Percentiles rank a stretch among this genome's conserved stretches.
phyloP scores from a whole-genome alignment of 352 stramenopile genomes.

The Pythium myriotylum region DNA sequence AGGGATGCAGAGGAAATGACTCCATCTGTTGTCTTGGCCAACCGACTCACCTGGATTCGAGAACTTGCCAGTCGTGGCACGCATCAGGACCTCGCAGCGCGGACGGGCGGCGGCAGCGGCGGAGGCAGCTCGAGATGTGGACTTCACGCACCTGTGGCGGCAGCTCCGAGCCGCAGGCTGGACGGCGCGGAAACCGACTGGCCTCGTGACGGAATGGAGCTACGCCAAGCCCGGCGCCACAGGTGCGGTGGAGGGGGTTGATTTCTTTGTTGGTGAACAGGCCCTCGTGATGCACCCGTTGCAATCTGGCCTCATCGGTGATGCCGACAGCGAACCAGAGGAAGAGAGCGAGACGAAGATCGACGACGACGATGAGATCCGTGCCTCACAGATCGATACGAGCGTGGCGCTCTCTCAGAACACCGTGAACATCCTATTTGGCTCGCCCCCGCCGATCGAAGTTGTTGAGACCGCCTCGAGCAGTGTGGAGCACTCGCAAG shows the following conservation, averaged over 20 bases:
- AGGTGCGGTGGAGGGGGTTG: neutral
- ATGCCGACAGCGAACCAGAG: too few relatives aligned
- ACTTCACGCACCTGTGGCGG: slow-evolving; percentile 2
- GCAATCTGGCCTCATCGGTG: too few relatives aligned
- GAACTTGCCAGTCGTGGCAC: too few relatives aligned
- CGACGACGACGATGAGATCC: neutral
- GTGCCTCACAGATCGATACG: neutral
- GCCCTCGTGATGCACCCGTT: too few relatives aligned
- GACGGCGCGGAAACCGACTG: neutral
- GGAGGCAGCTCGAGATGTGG: neutral
- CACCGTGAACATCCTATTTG: too few relatives aligned
- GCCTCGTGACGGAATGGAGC: neutral
- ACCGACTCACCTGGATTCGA: too few relatives aligned
- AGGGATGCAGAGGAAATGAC: too few relatives aligned
- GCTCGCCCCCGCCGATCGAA: neutral
- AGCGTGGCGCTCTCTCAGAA: neutral
- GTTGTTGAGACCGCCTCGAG: too few relatives aligned
- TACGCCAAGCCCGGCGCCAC: neutral
- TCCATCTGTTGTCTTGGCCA: too few relatives aligned
- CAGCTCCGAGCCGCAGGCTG: neutral
- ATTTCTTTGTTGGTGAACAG: too few relatives aligned
- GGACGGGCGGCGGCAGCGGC: neutral
- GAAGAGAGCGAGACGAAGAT: too few relatives aligned
- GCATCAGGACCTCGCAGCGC: too few relatives aligned
- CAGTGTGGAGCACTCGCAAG: neutral